Evolutionary conservation across 2,329 filamentous ascomycete species (phyloP), one percentile per base, ranked within the genome.

Genomic region (Pseudogymnoascus sp.): DNA sequence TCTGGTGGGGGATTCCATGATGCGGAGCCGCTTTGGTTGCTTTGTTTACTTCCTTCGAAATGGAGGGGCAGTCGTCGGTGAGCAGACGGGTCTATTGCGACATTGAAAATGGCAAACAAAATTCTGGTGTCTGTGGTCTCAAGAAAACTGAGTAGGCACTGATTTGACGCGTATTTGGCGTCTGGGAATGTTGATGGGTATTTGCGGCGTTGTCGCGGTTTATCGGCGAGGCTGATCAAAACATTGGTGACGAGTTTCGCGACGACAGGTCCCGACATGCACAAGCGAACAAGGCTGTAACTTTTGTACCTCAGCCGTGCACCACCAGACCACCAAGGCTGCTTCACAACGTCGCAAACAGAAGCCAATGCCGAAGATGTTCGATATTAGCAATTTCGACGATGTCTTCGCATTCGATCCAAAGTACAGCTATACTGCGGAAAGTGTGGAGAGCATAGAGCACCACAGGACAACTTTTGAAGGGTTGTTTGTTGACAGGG

Each of bases 401-500:
- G 78, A 83, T 7, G 84, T 91, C 1, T 95, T 93, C 68, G 79
- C 80, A 21, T 78, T 83, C 42, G 81, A 85, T 62, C 77, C 80
- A 5, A 80, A 83, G 4, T 84, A 84, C 64, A 80, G 83, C 2
- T 90, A 90, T 74, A 83, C 86, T 70, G 80, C 84, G 63, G 81
- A 82, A 65, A 74, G 82, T 34, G 77, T 85, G 63, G 81, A 87
- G 59, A 82, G 85, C 59, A 90, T 92, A 62, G 81, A 88, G 64
- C 77, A 80, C 31, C 84, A 84, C 71, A 87, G 90, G 68, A 88
- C 87, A 70, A 82, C 77, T 59, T 80, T 92, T 18, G 85, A 87
- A 65, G 88, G 88, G 63, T 83, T 93, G 64, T 96, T 95, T 75
- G 88, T 93, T 71, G 91, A 96, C 74, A 85, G 88, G 62, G 84